Conservation (phyloP, 176 grass and related monocot genomes). For the Lolium multiflorum region DNA sequence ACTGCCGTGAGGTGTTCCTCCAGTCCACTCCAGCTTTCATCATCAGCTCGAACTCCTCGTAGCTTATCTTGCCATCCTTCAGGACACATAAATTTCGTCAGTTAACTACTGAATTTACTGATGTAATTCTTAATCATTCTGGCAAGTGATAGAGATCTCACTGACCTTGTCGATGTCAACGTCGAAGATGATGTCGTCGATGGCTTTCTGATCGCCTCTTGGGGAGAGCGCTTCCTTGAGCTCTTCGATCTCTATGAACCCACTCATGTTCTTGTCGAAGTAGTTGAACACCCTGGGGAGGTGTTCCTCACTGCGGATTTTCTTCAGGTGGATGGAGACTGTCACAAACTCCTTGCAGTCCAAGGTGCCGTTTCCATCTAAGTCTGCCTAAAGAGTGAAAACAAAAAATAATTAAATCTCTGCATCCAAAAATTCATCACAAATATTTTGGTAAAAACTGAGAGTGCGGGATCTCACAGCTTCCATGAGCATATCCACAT, state of each 20-base stretch:
- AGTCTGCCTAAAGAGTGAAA: conserved; percentile 64
- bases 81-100: background rate
- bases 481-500: conserved; percentile 90
- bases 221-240: conserved; percentile 74
- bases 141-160: background rate
- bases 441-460: background rate
- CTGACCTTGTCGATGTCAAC: conserved; percentile 84
- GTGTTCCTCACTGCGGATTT: conserved; percentile 83
- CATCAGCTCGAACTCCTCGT: conserved; percentile 87
- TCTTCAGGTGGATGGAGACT: conserved; percentile 85
- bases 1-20: conserved; percentile 78
- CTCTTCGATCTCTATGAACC: conserved; percentile 89
- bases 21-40: conserved; percentile 91
- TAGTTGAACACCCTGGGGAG: conserved; percentile 74
- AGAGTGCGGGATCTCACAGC: conserved; percentile 59
- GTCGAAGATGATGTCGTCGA: conserved; percentile 75
- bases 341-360: conserved; percentile 93
- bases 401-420: background rate
- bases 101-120: background rate
- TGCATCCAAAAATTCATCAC: background rate
- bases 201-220: conserved; percentile 69
- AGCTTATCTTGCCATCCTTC: conserved; percentile 94
- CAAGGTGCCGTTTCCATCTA: conserved; percentile 78
- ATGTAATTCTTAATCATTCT: background rate
- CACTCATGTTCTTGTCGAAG: conserved; percentile 87